Base-by-base conservation (phyloP, 129 eudicot genomes). In the Apium graveolens region DNA sequence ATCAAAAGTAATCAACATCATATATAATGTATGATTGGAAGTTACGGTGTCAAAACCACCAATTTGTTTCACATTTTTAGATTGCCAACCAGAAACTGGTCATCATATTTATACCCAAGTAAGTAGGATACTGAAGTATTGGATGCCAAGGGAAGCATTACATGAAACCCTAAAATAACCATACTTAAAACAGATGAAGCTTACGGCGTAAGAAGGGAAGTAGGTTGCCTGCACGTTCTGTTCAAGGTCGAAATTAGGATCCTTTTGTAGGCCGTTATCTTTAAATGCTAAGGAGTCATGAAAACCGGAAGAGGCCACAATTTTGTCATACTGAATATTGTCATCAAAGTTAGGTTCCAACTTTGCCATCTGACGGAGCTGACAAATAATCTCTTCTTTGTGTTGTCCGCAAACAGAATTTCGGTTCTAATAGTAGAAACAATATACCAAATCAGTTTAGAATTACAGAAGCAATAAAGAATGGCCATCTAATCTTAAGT, bases 341-440 rank as follows among this genome's bases (percentile, higher is more conserved):
- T 78, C 84, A 71, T 66, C 74, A 57, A 8, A 9, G 32, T 79
- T 80, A 11, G 92, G 90, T 37, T 94, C 96, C 51, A 73, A 78
- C 80, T 91, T 94, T 9, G 92, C 92, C 82, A 94, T 80, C 76
- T 88, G 88, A 20, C 93, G 92, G 78, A 94, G 96, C 82, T 94
- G 98, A 79, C 53, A 62, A 78, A 94, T 83, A 65, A 94, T 83
- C 42, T 94, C 98, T 12, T 88, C 89, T 83, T 88, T 91, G 83
- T 89, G 87, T 78, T 86, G 77, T 65, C 98, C 98, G 53, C 93
- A 86, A 63, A 85, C 80, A 39, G 90, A 88, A 84, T 94, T 91
- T 49, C 97, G 89, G 65, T 94, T 90, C 98, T 94, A 84, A 76
- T n/a, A 21, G 10, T 24, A 8, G 32, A 57, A 57, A n/a, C 66